Percentiles rank a stretch among this genome's conserved stretches.
These are phyloP conservation scores for Candida nemodendra DNA, from an alignment of 805 yeast species.

Conservation along the genomic window DNA sequence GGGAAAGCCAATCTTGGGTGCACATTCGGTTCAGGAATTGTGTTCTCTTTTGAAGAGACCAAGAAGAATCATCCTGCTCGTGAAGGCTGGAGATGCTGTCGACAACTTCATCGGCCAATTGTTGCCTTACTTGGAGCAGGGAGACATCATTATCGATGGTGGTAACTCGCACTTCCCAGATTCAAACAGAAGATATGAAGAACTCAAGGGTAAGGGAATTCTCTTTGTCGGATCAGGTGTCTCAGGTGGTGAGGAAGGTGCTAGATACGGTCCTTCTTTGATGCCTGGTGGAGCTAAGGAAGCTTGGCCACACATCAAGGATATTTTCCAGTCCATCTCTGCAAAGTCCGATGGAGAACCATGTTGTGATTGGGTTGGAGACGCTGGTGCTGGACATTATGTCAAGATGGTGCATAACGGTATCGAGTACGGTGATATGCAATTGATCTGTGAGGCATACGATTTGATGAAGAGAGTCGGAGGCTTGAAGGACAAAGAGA, in stretches of 20 bases:
- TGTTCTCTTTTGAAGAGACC: slow-evolving; percentile 91
- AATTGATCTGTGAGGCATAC: slow-evolving; percentile 96
- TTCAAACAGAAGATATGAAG: slow-evolving; percentile 93
- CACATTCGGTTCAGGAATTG: slow-evolving; percentile 87
- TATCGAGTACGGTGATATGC: slow-evolving; percentile 99
- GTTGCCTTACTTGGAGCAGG: slow-evolving; percentile 88
- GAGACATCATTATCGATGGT: slow-evolving; percentile 98
- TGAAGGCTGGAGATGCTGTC: slow-evolving; percentile 96
- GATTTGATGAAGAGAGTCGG: slow-evolving; percentile 94
- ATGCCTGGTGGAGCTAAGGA: slow-evolving; percentile 99
- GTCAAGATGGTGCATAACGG: slow-evolving; percentile 99
- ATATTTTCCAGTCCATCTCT: slow-evolving; percentile 91
- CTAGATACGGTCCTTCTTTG: slow-evolving; percentile 97
- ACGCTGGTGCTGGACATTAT: slow-evolving; percentile 98
- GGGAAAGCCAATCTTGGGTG: slow-evolving; percentile 95
- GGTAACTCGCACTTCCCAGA: slow-evolving; percentile 99
- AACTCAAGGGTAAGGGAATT: slow-evolving; percentile 82
- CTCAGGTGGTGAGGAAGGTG: slow-evolving; percentile 99
- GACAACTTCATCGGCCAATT: slow-evolving; percentile 87
- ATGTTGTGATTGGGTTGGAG: slow-evolving; percentile 99
- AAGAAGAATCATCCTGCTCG: slow-evolving; percentile 89
- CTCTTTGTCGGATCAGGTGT: slow-evolving; percentile 98
- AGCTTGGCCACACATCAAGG: slow-evolving; percentile 99
- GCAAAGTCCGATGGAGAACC: slow-evolving; percentile 99
- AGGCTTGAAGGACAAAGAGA: slow-evolving; percentile 85